phyloP scores from a whole-genome alignment of 164 flowering plant species.

The Stephania japonica region DNA sequence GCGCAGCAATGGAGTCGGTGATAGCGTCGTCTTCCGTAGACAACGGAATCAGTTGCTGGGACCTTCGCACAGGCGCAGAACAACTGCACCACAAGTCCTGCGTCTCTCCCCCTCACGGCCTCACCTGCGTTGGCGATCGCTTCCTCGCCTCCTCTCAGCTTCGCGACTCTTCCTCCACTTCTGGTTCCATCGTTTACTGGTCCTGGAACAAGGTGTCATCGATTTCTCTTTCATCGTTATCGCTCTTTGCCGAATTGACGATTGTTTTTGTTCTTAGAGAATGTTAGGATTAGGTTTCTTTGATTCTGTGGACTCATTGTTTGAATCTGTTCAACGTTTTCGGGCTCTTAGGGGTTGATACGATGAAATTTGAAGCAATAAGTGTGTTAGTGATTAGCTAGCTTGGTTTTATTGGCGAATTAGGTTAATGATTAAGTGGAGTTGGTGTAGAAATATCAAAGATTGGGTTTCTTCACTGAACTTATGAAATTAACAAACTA shows the following conservation, averaged over 20 bases:
- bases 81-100: constrained; percentile 54
- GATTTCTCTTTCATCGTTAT: not conserved
- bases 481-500: no score
- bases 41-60: constrained; percentile 69
- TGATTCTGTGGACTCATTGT: no score
- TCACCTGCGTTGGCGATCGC: constrained; percentile 44
- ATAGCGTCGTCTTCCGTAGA: constrained; percentile 66
- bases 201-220: constrained; percentile 70
- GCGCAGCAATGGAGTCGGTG: constrained; percentile 37
- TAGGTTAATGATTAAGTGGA: no score
- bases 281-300: not conserved
- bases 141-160: constrained; percentile 80
- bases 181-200: constrained; percentile 75
- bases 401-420: no score
- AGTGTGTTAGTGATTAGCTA: no score
- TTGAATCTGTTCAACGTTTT: no score
- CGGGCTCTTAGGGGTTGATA: no score
- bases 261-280: not conserved
- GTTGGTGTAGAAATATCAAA: no score
- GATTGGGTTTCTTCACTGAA: no score
- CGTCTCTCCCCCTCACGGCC: constrained; percentile 67
- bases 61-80: constrained; percentile 55
- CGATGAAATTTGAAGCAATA: no score
- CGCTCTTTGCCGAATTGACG: not conserved
- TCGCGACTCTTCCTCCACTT: constrained; percentile 44